Base-by-base conservation (phyloP, 73 alveolate species). In the Paramecium primaurelia region DNA sequence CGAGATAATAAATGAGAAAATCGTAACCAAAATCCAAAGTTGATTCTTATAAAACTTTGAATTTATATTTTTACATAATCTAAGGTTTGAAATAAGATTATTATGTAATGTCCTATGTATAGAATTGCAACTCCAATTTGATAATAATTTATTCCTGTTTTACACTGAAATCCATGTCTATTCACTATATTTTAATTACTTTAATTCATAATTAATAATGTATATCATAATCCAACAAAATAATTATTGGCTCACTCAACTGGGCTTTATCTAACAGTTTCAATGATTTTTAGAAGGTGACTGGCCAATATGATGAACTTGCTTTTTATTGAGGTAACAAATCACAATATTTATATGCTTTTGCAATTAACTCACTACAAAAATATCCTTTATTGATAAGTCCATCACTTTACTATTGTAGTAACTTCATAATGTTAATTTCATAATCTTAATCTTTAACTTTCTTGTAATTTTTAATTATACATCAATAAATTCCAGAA, bases 151-250 rank as follows among this genome's bases (percentile, higher is more conserved):
- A 80, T 80, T 25, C 91, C 91, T 44, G 44, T 18, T 44, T 80
- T 80, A 44, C 38, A 80, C 73, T 80, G 51, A 64, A 45, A 80
- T 40, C 91, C 91, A 80, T 80, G 91, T 25, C 91, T 40, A 45
- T 42, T 80, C 88, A 75, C 88, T 38, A 42, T 42, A 45, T 40
- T 80, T 40, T 80, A 18, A 25, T 45, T 47, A 80, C 30, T 36
- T 45, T 44, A 12, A 80, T 80, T 44, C 73, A 80, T 80, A 45
- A 38, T 32, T 73, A 37, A 73, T 73, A 32, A 73, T 36, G 10
- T 73, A 80, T 80, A 49, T 80, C 71, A 45, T 80, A 38, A 45
- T 44, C 51, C 25, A 40, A 25, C 47, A 45, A 11, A 42, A 80
- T 75, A 75, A 60, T 36, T 38, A 38, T 36, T 38, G 60, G 11